These are phyloP conservation scores for Diplodia sapinea DNA, from an alignment of 2,329 filamentous ascomycete genomes.

Conservation along the genomic window DNA sequence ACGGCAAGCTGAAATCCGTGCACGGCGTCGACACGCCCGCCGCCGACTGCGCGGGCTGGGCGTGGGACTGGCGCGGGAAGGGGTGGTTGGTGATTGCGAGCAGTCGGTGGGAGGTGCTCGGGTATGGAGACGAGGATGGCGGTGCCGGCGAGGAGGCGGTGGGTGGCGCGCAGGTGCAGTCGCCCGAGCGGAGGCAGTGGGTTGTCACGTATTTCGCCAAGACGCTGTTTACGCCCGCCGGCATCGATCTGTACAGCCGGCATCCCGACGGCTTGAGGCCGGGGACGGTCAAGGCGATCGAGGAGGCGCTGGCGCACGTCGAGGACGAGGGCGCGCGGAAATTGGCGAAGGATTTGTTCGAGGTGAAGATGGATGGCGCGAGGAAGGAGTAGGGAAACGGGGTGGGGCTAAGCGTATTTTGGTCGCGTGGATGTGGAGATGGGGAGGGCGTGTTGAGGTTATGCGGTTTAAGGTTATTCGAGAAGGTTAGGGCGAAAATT, in stretches of 20 bases:
- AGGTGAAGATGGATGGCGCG: slow-evolving; percentile 42
- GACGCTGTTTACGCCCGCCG: slow-evolving; percentile 82
- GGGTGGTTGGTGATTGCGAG: slow-evolving; percentile 74
- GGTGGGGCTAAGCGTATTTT: no score
- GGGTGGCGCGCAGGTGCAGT: slow-evolving; percentile 27
- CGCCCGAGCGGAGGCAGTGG: slow-evolving; percentile 58
- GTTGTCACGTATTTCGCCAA: slow-evolving; percentile 84
- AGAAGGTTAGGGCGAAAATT: not conserved
- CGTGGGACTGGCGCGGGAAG: slow-evolving; percentile 73
- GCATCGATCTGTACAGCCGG: slow-evolving; percentile 77
- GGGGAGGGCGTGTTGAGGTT: not conserved
- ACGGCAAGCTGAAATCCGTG: slow-evolving; percentile 59
- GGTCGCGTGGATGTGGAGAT: no score
- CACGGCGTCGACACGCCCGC: slow-evolving; percentile 34
- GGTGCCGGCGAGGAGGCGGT: not conserved
- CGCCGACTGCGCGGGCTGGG: slow-evolving; percentile 54
- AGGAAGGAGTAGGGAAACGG: slow-evolving; percentile 14
- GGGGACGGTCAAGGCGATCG: slow-evolving; percentile 63
- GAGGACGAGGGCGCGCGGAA: slow-evolving; percentile 59
- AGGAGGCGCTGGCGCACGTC: slow-evolving; percentile 59
- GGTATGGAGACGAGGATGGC: slow-evolving; percentile 61
- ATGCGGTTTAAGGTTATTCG: slow-evolving; percentile 7
- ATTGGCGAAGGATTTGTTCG: slow-evolving; percentile 59
- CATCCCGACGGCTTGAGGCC: slow-evolving; percentile 64
- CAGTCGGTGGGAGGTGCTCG: slow-evolving; percentile 81